These are phyloP conservation scores for Handroanthus guayacan DNA, from an alignment of 257 asterid species.

Conservation along the genomic window DNA sequence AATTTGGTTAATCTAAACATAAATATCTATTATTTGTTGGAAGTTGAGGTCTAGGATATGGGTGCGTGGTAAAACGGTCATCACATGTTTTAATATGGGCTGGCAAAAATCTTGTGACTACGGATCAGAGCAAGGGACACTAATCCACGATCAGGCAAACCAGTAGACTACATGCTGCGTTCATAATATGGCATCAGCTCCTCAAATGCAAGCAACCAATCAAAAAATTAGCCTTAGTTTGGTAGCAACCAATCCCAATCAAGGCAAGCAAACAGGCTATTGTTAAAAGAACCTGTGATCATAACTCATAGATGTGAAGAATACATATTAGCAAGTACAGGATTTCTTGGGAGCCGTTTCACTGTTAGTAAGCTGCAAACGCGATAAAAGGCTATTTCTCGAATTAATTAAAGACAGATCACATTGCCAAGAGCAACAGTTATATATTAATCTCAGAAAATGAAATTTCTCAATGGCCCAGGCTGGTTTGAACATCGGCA, in stretches of 20 bases:
- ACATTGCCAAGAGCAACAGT: not conserved
- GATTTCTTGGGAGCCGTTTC: not conserved
- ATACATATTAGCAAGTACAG: slow-evolving; percentile 8
- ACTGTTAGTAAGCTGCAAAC: not conserved
- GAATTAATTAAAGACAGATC: not conserved
- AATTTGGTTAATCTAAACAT: too few relatives aligned
- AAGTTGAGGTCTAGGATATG: not conserved
- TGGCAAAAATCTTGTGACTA: not conserved
- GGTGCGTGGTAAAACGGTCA: not conserved
- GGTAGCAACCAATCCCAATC: not conserved
- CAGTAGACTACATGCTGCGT: slow-evolving; percentile 3
- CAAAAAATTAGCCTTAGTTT: not conserved
- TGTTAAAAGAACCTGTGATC: not conserved
- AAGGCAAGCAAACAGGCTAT: not conserved
- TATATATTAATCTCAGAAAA: slow-evolving; percentile 8
- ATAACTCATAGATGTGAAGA: not conserved
- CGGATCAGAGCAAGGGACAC: not conserved
- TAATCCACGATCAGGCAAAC: not conserved
- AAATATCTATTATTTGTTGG: not conserved
- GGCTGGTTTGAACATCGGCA: not conserved
- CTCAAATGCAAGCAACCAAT: not conserved
- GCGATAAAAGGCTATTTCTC: not conserved
- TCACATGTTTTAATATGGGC: not conserved
- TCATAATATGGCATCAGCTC: not conserved
- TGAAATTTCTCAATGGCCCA: slow-evolving; percentile 6